These are phyloP conservation scores for Diaporthe amygdali DNA, from an alignment of 2,329 filamentous ascomycete species.

Conservation along the genomic window DNA sequence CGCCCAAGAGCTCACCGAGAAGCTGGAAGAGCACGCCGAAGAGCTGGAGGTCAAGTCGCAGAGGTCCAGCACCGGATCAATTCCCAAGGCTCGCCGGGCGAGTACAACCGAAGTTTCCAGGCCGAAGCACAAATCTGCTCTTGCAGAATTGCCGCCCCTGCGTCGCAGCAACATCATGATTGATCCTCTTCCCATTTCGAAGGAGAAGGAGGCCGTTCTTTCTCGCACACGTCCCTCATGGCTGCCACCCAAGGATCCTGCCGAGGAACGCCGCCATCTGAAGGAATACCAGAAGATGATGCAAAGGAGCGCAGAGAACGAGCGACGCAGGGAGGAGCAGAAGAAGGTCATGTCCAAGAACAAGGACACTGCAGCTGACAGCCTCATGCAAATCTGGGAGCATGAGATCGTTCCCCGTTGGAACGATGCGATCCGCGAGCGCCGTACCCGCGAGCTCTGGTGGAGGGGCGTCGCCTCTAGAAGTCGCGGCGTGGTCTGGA, in stretches of 20 bases:
- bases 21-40: conserved; percentile 79
- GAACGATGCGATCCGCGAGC: conserved; percentile 72
- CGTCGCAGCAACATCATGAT: conserved; percentile 82
- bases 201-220: conserved; percentile 84
- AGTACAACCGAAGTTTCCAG: conserved; percentile 47
- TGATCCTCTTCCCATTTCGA: conserved; percentile 81
- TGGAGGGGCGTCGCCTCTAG: conserved; percentile 79
- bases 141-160: conserved; percentile 72
- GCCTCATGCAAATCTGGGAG: conserved; percentile 72
- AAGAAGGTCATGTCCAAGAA: conserved; percentile 56
- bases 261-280: conserved; percentile 88
- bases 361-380: conserved; percentile 60
- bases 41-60: conserved; percentile 57
- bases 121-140: conserved; percentile 66
- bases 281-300: conserved; percentile 88
- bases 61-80: conserved; percentile 42
- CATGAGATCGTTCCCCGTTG: conserved; percentile 78
- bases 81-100: conserved; percentile 40
- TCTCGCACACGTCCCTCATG: conserved; percentile 82
- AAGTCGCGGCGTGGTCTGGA: conserved; percentile 73
- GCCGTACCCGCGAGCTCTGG: conserved; percentile 77
- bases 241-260: conserved; percentile 86
- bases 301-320: conserved; percentile 64
- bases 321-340: conserved; percentile 62
- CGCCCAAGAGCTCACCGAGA: conserved; percentile 76